A percentile compares a stretch with the other conserved stretches of the same genome.
These are phyloP conservation scores for Colletotrichum acutatum DNA, from an alignment of 2,329 filamentous ascomycete species.

Conservation along the genomic window DNA sequence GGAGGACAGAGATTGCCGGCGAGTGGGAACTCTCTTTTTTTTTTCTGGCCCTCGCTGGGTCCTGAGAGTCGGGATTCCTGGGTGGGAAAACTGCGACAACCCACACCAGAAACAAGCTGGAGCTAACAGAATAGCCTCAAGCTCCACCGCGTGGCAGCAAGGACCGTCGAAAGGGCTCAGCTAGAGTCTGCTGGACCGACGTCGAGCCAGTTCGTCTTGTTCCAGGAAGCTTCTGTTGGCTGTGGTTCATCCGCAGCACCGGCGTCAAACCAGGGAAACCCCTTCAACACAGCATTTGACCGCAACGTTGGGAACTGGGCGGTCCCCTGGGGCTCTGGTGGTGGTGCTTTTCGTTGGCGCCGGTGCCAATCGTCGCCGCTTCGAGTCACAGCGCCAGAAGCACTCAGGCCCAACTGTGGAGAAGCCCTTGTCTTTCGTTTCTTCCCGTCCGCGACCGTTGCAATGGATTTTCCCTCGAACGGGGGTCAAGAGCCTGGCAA, in stretches of 20 bases:
- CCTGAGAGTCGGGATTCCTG: neutral
- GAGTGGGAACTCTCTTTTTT: neutral
- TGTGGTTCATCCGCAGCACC: conserved; percentile 16
- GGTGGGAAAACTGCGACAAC: neutral
- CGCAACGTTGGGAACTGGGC: conserved; percentile 21
- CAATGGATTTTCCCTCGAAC: conserved; percentile 14
- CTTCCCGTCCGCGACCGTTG: conserved; percentile 35
- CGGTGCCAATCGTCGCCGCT: conserved; percentile 32
- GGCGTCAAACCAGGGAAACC: conserved; percentile 8
- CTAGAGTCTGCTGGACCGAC: conserved; percentile 18
- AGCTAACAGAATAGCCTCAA: conserved; percentile 19
- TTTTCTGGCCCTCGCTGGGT: neutral
- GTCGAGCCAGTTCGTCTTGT: neutral
- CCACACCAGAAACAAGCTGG: neutral
- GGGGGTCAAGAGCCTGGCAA: conserved; percentile 1
- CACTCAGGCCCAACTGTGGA: conserved; percentile 52
- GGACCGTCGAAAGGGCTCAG: conserved; percentile 12
- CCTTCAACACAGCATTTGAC: conserved; percentile 19
- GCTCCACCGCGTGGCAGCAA: conserved; percentile 29
- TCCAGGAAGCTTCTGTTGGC: conserved; percentile 12
- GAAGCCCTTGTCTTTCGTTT: conserved; percentile 36
- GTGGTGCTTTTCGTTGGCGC: conserved; percentile 23
- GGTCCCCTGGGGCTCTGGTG: conserved; percentile 6
- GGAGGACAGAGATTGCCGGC: neutral
- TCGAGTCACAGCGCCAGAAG: conserved; percentile 40